These are phyloP conservation scores for Digitaria exilis DNA, from an alignment of 202 grass and related monocot genomes.

Conservation along the genomic window DNA sequence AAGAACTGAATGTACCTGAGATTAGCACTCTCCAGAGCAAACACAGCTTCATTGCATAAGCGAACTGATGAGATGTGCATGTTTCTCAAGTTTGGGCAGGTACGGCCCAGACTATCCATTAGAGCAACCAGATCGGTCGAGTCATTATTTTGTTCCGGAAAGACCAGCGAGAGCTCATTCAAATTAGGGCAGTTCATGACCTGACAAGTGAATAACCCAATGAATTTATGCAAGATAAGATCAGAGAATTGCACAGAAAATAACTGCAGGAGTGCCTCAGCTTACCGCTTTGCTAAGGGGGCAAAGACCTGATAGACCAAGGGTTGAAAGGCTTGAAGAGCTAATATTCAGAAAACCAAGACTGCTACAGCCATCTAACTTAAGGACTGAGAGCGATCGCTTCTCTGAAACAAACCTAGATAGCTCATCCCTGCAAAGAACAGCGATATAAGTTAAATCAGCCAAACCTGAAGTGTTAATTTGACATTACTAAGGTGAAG, in stretches of 20 bases:
- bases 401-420: conserved; percentile 82
- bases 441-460: conserved; percentile 14
- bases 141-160: conserved; percentile 68
- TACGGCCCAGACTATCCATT: conserved; percentile 70
- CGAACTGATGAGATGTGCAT: conserved; percentile 68
- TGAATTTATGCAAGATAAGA: conserved; percentile 14
- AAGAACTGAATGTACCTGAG: conserved; percentile 61
- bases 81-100: conserved; percentile 76
- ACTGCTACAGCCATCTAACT: conserved; percentile 66
- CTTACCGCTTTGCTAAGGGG: conserved; percentile 77
- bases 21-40: conserved; percentile 74
- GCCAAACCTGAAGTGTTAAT: neutral
- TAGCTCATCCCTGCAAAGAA: conserved; percentile 62
- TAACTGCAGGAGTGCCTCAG: conserved; percentile 2
- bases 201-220: conserved; percentile 44
- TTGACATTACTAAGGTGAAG: neutral
- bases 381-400: conserved; percentile 65
- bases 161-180: conserved; percentile 71
- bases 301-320: conserved; percentile 77
- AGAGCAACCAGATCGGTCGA: conserved; percentile 73
- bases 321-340: conserved; percentile 63
- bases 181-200: conserved; percentile 90
- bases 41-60: conserved; percentile 75
- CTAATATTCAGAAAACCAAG: conserved; percentile 73
- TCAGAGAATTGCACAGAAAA: neutral